Evolutionary conservation across 805 yeast species (phyloP), one percentile per base, ranked within the genome.

Genomic region (Wickerhamomyces kurtzmanii): DNA sequence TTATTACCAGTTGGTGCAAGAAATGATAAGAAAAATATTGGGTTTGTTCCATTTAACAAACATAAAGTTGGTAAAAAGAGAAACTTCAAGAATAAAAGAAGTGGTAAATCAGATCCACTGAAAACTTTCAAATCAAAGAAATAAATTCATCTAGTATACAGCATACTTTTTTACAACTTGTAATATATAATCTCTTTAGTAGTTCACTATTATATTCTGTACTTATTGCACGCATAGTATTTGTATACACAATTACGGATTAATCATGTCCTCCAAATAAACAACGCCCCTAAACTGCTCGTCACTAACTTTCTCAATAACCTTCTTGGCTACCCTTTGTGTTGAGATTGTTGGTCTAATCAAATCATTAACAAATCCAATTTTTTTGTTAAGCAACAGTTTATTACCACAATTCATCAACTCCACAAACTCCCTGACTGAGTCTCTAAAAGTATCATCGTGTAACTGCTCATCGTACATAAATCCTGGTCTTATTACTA

Each of bases 1-100:
- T 62, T 91, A 40, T 59, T 91, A 37, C 97, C 97, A 6, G 82
- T 75, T 42, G 68, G 73, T 39, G 84, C 81, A 3, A 68, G 87
- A 49, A 51, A 60, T 20, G 57, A 59, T 20, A 59, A 65, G 19
- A 68, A 68, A 34, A 64, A 65, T 23, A 51, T 79, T 31, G 84
- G 84, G 4, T 81, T 80, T 43, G 76, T 80, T 22, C 89, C 93
- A 12, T 80, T 80, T 57, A 71, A 65, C 39, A 74, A 73, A 40
- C 53, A 59, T 31, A 69, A 55, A 41, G 65, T 64, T 15, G 47
- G 49, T 24, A 68, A 69, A 45, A 59, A 59, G 31, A 61, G 53
- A 31, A 58, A 50, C 38, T 47, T 40, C 31, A 38, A 34, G 31
- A 55, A 51, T 34, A 48, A 53, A 36, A 52, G 55, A 20, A 47